Conservation (phyloP, 2,329 filamentous ascomycete species). For the Penicillium sp. region DNA sequence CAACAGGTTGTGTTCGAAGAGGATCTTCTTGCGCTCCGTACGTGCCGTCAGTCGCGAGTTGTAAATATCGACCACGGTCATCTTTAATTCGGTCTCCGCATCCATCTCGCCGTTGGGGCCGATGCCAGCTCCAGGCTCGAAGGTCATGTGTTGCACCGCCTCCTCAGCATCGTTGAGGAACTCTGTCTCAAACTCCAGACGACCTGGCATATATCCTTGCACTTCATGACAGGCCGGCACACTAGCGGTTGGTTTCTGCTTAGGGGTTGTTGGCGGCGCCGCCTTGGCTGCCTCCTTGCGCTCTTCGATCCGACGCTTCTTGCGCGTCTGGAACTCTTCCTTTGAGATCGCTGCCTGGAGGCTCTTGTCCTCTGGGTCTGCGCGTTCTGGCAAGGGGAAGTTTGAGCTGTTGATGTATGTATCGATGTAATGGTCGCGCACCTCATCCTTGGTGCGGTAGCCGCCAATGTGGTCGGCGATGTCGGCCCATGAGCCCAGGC, state of each 20-base stretch:
- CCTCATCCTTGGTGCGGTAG: conserved; percentile 91
- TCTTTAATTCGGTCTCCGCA: conserved; percentile 94
- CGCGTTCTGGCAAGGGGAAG: conserved; percentile 85
- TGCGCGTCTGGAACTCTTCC: conserved; percentile 88
- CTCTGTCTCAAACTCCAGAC: conserved; percentile 95
- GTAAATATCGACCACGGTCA: conserved; percentile 98
- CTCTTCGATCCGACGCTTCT: conserved; percentile 91
- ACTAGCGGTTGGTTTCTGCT: conserved; percentile 93
- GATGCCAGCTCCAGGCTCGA: conserved; percentile 91
- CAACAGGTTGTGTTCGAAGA: conserved; percentile 91
- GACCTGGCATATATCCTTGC: conserved; percentile 97
- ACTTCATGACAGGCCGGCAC: conserved; percentile 97
- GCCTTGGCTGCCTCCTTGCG: conserved; percentile 84
- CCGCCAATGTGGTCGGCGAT: conserved; percentile 98
- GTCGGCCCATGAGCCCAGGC: conserved; percentile 94
- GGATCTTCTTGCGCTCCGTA: conserved; percentile 91
- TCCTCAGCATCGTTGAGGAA: conserved; percentile 98
- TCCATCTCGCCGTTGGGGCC: conserved; percentile 88
- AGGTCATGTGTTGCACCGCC: conserved; percentile 97
- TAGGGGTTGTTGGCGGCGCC: conserved; percentile 78
- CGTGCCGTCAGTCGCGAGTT: conserved; percentile 87
- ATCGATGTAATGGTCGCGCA: conserved; percentile 87
- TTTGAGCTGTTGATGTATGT: conserved; percentile 81
- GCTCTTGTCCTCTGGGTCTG: conserved; percentile 77
- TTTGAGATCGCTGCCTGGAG: conserved; percentile 79